A percentile compares a stretch with the other conserved stretches of the same genome.
Conservation (phyloP, 2,329 filamentous ascomycete genomes). For the Alternaria brassicicola region DNA sequence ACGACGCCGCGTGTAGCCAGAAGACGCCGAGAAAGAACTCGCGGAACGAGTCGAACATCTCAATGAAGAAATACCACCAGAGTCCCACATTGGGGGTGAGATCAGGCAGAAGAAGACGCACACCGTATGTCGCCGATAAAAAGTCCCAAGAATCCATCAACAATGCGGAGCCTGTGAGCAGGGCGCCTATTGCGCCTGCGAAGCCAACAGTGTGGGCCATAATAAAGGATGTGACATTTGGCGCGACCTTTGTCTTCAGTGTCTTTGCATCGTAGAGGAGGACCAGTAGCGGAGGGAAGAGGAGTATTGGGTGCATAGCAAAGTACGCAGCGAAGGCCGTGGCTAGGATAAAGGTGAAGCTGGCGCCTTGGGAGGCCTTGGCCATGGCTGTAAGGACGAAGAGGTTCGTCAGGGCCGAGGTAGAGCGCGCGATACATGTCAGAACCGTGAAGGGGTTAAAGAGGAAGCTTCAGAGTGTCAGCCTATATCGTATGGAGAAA, state of each 20-base stretch:
- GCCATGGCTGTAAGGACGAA: conserved; percentile 84
- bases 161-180: conserved; percentile 74
- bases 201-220: conserved; percentile 61
- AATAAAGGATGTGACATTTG: conserved; percentile 58
- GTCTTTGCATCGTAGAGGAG: conserved; percentile 66
- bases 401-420: conserved; percentile 84
- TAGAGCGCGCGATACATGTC: conserved; percentile 88
- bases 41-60: conserved; percentile 98
- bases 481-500: not conserved
- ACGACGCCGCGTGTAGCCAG: conserved; percentile 91
- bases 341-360: conserved; percentile 77
- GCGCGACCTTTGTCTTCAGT: conserved; percentile 34
- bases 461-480: conserved; percentile 69
- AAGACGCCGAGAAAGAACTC: conserved; percentile 98
- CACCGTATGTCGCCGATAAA: conserved; percentile 85
- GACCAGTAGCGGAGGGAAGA: conserved; percentile 81
- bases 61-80: conserved; percentile 99
- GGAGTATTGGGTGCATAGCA: conserved; percentile 86
- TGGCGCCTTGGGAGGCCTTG: conserved; percentile 76
- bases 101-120: conserved; percentile 88
- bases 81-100: conserved; percentile 93
- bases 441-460: conserved; percentile 95
- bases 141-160: conserved; percentile 88
- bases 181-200: conserved; percentile 51
- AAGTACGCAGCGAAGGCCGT: conserved; percentile 88